Base-by-base conservation (phyloP, 2,329 filamentous ascomycete genomes). In the Microdochium nivale region DNA sequence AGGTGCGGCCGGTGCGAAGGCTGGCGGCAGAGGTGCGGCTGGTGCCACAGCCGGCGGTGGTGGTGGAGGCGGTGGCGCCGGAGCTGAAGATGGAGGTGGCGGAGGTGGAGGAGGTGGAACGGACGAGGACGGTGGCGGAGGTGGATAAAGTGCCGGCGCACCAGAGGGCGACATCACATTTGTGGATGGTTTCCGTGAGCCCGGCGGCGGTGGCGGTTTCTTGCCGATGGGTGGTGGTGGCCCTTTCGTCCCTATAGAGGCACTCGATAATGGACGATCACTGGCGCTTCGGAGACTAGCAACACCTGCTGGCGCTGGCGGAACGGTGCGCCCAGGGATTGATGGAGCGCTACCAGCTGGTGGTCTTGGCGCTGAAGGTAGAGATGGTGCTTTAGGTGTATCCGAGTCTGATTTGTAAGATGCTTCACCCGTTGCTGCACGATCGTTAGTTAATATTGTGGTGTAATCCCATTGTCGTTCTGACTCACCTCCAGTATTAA, bases 391-490 rank as follows among this genome's bases (percentile, higher is more conserved):
- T 65, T 65, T 59, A 23, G 64, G 54, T 8, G 79, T 77, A 62
- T 90, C 90, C n/a, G 87, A 82, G 64, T 96, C 91, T 53, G 89
- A 91, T 50, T 86, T 71, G 64, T 92, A 92, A 54, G 88, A 83
- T 30, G 89, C 81, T 57, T 83, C 83, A 55, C 75, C 76, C 58
- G 79, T 83, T 58, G 86, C 87, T 79, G 52, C 27, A 52, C 9
- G 14, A 4, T 47, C 32, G 55, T 67, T 49, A 66, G 60, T 40
- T 37, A 33, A 51, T 14, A 47, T 9, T 48, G 25, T 56, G 50
- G 30, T 40, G 48, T 33, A 48, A 46, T 49, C 40, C 5, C 25
- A 46, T 21, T 11, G 24, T 33, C 13, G 40, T 47, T 30, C 19
- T 40, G 27, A 52, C 76, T 60, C 61, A 79, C 78, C 78, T 66